Evolutionary conservation across 768 basidiomycete species (phyloP).

Genomic region (Suillus sp.): DNA sequence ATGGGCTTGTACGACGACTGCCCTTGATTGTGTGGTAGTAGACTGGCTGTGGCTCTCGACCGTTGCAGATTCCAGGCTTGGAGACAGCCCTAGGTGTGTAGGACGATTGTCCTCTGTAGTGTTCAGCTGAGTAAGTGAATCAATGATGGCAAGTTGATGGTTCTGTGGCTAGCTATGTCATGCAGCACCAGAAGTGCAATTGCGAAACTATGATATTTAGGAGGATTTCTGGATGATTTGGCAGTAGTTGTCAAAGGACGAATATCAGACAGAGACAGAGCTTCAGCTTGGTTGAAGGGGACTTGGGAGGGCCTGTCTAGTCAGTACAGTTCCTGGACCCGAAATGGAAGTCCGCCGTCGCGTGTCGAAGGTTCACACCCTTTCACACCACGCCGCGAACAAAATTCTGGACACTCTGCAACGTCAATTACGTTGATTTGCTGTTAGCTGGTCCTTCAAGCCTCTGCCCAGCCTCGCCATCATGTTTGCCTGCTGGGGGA

Average conservation of each 20-base stretch:
- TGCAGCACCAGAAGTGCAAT: conserved; percentile 28
- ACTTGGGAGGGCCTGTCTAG: conserved; percentile 22
- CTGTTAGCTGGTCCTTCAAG: neutral
- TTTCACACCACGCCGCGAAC: neutral
- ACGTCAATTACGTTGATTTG: neutral
- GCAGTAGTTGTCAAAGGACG: conserved; percentile 24
- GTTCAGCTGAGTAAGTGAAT: conserved; percentile 61
- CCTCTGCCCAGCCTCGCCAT: neutral
- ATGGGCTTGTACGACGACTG: conserved; percentile 29
- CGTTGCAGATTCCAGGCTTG: conserved; percentile 51
- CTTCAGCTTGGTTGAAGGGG: conserved; percentile 24
- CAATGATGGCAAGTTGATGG: conserved; percentile 55
- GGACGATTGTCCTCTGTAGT: conserved; percentile 56
- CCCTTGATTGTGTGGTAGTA: conserved; percentile 32
- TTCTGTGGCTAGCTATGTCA: conserved; percentile 26
- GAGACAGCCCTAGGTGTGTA: conserved; percentile 42
- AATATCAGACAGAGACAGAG: conserved; percentile 16
- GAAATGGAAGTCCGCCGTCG: conserved; percentile 32
- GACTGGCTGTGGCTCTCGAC: conserved; percentile 29
- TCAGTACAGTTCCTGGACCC: conserved; percentile 17
- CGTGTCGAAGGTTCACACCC: conserved; percentile 22
- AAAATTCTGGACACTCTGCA: neutral
- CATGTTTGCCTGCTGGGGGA: neutral
- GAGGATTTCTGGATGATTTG: conserved; percentile 21
- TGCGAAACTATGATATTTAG: conserved; percentile 21